Evolutionary conservation across 2,329 filamentous ascomycete genomes (phyloP), one percentile per base, ranked within the genome.

Genomic region (Alternaria sp.): DNA sequence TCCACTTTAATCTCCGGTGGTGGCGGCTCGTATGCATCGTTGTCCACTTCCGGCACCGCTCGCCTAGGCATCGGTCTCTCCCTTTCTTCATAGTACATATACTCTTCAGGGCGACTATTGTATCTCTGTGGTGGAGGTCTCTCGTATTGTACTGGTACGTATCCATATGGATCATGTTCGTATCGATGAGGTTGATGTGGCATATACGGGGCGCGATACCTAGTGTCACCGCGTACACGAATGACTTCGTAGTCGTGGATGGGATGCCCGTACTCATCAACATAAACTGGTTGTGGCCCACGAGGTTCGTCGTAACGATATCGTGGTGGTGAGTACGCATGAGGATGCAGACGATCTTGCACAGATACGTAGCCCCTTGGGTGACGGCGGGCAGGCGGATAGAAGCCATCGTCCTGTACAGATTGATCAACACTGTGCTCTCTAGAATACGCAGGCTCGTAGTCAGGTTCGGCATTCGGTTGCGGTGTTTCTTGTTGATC

Each of bases 401-500:
- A 65, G 56, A 71, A 70, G 8, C 51, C 51, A 8, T 75, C 72
- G n/a, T 75, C 75, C 22, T 68, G 69, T 9, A 63, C 64, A 8
- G 56, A 63, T 20, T 71, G 71, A 24, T 76, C 75, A 20, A 75
- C 57, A 42, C 75, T 78, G 6, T 70, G 70, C 34, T 78, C 75
- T 22, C 75, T 62, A 8, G 75, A 77, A 59, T 74, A 77, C 1
- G 60, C 52, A 1, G 67, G 66, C 47, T 69, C 73, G 54, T 69
- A 70, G 30, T 72, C 74, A 20, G 51, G 65, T 11, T 74, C 72
- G 6, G 68, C 64, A 28, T 68, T 71, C 18, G 75, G 76, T 20
- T 77, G 73, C 1, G 74, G 75, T 14, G 72, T 77, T 51, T 78
- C 76, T 49, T 76, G 73, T 52, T 78, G 71, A 55, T 78, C 72